These are phyloP conservation scores for Saccharomycopsis phalli DNA, from an alignment of 1,139 yeast genomes.

Conservation along the genomic window DNA sequence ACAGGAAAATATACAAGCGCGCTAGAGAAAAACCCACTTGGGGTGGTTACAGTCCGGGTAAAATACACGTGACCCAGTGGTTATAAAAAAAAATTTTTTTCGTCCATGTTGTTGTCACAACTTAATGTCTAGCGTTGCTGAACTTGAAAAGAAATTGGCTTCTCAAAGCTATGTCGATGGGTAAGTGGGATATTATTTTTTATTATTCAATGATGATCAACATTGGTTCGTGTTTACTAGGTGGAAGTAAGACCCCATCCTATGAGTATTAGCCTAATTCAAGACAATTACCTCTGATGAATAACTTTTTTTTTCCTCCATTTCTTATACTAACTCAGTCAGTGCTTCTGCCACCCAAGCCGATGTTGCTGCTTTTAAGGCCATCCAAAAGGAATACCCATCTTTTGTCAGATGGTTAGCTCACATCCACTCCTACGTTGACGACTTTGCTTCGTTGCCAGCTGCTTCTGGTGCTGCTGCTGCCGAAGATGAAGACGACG, in stretches of 20 bases:
- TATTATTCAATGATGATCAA: conserved; percentile 49
- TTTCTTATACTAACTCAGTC: conserved; percentile 28
- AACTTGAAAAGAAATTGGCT: conserved; percentile 20
- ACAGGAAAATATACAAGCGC: too few relatives aligned
- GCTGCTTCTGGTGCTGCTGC: conserved; percentile 59
- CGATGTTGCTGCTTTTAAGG: conserved; percentile 89
- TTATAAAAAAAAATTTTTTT: too few relatives aligned
- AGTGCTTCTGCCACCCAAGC: conserved; percentile 90
- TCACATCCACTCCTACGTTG: conserved; percentile 91
- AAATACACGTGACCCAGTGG: not conserved
- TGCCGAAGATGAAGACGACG: conserved; percentile 64
- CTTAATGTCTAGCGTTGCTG: conserved; percentile 19
- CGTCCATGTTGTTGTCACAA: not conserved
- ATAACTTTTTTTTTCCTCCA: conserved; percentile 13
- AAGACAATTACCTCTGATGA: conserved; percentile 27
- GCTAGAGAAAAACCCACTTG: not conserved
- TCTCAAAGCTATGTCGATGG: conserved; percentile 20
- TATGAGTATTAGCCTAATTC: conserved; percentile 60
- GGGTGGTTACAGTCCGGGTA: not conserved
- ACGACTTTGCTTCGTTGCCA: conserved; percentile 77
- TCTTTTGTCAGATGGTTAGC: conserved; percentile 96
- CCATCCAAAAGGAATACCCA: conserved; percentile 91
- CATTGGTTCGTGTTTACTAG: conserved; percentile 96
- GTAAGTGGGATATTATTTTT: conserved; percentile 11
- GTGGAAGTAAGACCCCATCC: conserved; percentile 90